phyloP scores from a whole-genome alignment of 306 rosid genomes.

The Pueraria montana region DNA sequence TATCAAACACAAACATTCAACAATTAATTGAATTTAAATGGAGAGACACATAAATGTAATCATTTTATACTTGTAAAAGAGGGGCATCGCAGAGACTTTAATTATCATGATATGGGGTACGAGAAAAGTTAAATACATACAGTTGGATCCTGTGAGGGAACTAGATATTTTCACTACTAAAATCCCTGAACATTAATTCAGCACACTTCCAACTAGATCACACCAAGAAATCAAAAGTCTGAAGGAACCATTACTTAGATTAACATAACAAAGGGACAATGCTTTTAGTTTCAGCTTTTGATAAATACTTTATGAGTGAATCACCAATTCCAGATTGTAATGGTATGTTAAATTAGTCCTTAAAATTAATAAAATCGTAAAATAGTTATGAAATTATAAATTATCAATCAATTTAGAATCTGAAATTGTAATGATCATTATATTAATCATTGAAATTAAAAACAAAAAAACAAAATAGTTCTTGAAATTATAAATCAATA shows the following conservation, averaged over 20 bases:
- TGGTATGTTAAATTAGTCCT: not conserved
- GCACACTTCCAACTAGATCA: slow-evolving; percentile 30
- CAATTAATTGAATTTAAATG: slow-evolving; percentile 22
- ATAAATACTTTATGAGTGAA: not conserved
- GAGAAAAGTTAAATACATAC: slow-evolving; percentile 1
- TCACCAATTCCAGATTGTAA: no score
- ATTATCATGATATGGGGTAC: slow-evolving; percentile 15
- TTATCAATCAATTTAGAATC: no score
- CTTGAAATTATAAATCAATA: no score
- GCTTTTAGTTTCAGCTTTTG: slow-evolving; percentile 1
- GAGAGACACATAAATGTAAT: slow-evolving; percentile 11
- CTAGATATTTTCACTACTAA: not conserved
- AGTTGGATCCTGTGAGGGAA: slow-evolving; percentile 32
- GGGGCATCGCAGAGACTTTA: not conserved
- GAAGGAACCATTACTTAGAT: not conserved
- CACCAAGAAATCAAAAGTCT: slow-evolving; percentile 19
- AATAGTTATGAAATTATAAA: no score
- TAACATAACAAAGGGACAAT: not conserved
- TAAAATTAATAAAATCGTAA: no score
- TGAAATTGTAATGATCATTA: no score
- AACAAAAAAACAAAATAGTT: no score
- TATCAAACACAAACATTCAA: not conserved
- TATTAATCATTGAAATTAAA: no score
- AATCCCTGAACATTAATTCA: slow-evolving; percentile 36
- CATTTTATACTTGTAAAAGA: not conserved